Evolutionary conservation across 106 monocot species (phyloP).

Genomic region (Iris macrosiphon): DNA sequence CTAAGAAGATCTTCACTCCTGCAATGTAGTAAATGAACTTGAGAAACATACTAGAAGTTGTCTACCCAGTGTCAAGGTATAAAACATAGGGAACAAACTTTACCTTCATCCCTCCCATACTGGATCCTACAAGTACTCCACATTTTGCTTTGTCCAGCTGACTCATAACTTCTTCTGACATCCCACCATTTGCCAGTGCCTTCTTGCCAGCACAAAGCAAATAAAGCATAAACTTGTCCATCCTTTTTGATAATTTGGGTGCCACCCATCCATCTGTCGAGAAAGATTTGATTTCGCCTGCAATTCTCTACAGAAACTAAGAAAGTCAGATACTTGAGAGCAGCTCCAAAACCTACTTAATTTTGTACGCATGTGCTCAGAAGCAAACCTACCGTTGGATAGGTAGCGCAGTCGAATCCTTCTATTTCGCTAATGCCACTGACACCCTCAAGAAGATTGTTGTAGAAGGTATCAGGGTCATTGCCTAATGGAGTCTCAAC

Average conservation of each 20-base stretch:
- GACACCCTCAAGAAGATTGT: conserved; percentile 44
- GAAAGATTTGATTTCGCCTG: conserved; percentile 68
- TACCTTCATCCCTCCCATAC: conserved; percentile 78
- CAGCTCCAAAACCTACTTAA: not conserved
- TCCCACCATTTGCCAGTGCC: conserved; percentile 51
- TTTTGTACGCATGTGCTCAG: not conserved
- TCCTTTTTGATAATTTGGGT: conserved; percentile 58
- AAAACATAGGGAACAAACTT: not conserved
- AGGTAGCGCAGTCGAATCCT: conserved; percentile 76
- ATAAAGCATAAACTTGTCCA: conserved; percentile 79
- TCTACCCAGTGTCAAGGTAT: not conserved
- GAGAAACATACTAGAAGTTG: too few relatives aligned
- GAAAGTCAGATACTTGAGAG: not conserved
- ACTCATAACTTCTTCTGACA: conserved; percentile 41
- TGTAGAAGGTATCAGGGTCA: conserved; percentile 67
- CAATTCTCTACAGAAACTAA: conserved; percentile 42
- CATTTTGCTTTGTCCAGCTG: conserved; percentile 52
- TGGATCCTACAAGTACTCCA: conserved; percentile 68
- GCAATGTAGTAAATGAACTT: too few relatives aligned
- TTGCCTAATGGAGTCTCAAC: conserved; percentile 88
- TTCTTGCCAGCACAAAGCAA: conserved; percentile 65
- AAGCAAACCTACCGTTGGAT: conserved; percentile 47
- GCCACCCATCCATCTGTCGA: conserved; percentile 68
- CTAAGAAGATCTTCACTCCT: too few relatives aligned
- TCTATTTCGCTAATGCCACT: conserved; percentile 77